Conservation (phyloP, 495 filamentous ascomycete genomes). For the Copromyces sp. region DNA sequence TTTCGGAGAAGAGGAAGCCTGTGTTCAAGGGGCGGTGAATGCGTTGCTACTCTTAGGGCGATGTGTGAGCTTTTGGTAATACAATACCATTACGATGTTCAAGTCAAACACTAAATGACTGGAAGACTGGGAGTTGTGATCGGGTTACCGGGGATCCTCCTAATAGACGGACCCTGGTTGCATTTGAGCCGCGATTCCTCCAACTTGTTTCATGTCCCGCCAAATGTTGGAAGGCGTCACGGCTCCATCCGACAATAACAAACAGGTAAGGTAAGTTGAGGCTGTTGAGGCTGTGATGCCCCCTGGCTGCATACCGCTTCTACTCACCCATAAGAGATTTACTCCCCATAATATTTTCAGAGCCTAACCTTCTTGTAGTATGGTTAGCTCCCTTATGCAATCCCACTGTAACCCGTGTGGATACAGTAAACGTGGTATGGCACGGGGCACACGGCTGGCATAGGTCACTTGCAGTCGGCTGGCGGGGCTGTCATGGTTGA, state of each 20-base stretch:
- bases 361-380: too few relatives aligned
- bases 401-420: too few relatives aligned
- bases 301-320: too few relatives aligned
- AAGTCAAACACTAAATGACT: neutral
- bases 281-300: neutral
- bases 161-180: neutral
- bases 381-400: too few relatives aligned
- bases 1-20: constrained; percentile 84
- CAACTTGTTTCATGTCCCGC: constrained; percentile 3
- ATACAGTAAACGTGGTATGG: too few relatives aligned
- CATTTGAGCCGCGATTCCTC: neutral
- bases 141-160: neutral
- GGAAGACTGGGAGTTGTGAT: neutral
- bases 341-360: too few relatives aligned
- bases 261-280: neutral
- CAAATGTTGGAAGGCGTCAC: neutral
- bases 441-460: too few relatives aligned
- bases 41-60: neutral
- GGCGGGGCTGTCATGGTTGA: too few relatives aligned
- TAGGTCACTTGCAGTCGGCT: too few relatives aligned
- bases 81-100: neutral
- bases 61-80: neutral
- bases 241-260: neutral
- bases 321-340: too few relatives aligned
- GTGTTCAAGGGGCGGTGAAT: constrained; percentile 57